A percentile compares a stretch with the other conserved stretches of the same genome.
Conservation (phyloP, 148 eudicot genomes). For the Spergularia marina region DNA sequence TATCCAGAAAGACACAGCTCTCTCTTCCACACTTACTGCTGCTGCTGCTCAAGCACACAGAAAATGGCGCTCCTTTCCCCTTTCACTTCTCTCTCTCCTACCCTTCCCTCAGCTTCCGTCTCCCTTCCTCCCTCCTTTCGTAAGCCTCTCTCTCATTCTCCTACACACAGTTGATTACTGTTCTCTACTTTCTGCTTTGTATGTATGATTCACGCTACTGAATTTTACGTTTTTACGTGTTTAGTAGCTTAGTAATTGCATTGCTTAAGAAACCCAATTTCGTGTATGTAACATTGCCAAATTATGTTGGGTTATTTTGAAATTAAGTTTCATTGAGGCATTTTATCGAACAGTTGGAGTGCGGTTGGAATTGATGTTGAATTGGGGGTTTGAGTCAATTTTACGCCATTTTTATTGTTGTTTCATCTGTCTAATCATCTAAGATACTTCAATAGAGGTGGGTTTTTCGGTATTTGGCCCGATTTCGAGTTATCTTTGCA, state of each 20-base stretch:
- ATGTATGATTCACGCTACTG: background rate
- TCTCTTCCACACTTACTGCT: background rate
- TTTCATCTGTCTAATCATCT: background rate
- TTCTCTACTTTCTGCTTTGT: background rate
- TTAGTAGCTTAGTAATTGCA: background rate
- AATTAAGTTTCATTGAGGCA: constrained; percentile 16
- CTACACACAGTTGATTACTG: background rate
- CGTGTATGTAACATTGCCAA: background rate
- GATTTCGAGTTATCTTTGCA: background rate
- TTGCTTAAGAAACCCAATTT: constrained; percentile 2
- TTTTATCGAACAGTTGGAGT: constrained; percentile 28
- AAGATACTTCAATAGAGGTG: background rate
- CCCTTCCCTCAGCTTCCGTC: constrained; percentile 12
- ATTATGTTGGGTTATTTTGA: background rate
- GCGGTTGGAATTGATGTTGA: constrained; percentile 11
- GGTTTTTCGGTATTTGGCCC: background rate
- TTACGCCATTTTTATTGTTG: background rate
- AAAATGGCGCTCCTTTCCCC: constrained; percentile 33
- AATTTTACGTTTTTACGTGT: background rate
- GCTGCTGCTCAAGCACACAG: background rate
- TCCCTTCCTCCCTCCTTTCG: constrained; percentile 8
- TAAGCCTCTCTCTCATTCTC: constrained; percentile 2
- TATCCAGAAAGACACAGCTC: constrained; percentile 19
- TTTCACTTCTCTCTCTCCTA: constrained; percentile 23
- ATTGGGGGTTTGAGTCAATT: background rate